Conservation (phyloP, 73 alveolate species). For the Chromera velia region DNA sequence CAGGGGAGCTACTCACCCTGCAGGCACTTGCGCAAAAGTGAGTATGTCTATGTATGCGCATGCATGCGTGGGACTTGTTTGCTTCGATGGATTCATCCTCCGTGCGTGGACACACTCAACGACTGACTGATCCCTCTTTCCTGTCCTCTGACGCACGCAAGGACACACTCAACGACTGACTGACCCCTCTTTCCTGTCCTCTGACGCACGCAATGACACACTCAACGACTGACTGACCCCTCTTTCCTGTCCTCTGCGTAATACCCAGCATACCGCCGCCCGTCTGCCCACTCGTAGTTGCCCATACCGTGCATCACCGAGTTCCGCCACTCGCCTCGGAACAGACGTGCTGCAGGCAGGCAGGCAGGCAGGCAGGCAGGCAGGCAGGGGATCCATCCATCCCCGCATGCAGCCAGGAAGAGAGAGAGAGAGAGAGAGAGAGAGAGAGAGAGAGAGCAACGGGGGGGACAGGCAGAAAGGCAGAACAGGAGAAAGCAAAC, state of each 20-base stretch:
- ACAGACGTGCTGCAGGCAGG: too few relatives aligned
- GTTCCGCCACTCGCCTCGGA: neutral
- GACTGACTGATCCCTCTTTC: too few relatives aligned
- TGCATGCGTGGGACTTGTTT: neutral
- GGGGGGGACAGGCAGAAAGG: too few relatives aligned
- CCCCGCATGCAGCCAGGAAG: too few relatives aligned
- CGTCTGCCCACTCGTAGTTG: neutral
- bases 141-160: neutral
- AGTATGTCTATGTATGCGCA: neutral
- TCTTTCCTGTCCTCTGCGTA: neutral
- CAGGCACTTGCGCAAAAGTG: neutral
- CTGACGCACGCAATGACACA: neutral
- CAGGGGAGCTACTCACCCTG: neutral
- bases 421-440: too few relatives aligned
- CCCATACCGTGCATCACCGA: neutral
- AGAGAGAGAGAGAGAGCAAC: too few relatives aligned
- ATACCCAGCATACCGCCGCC: neutral
- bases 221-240: neutral
- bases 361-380: too few relatives aligned
- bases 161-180: too few relatives aligned
- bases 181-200: neutral
- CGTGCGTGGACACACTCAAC: too few relatives aligned
- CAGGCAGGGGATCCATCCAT: too few relatives aligned
- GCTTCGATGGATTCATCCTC: too few relatives aligned
- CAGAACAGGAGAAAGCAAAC: too few relatives aligned